Evolutionary conservation across 1,139 yeast species (phyloP).

Genomic region (Taphrina populina): DNA sequence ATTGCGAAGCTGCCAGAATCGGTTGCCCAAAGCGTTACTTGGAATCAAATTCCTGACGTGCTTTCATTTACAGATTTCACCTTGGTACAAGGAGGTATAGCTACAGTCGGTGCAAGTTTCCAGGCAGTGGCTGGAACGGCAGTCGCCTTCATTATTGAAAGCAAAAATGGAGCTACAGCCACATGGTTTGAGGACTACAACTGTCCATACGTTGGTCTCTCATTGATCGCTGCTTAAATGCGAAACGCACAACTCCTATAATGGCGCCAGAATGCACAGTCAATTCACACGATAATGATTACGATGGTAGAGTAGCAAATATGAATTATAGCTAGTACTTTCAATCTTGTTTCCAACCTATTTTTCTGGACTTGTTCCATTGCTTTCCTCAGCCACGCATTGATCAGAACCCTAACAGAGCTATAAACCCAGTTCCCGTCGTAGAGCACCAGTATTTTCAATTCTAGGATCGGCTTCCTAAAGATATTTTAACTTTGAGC

Average conservation of each 20-base stretch:
- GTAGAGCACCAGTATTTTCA: no score
- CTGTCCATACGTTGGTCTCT: constrained; percentile 21
- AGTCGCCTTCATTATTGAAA: constrained; percentile 2
- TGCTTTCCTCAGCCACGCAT: no score
- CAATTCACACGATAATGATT: no score
- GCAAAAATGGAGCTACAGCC: constrained; percentile 5
- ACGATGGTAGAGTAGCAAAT: no score
- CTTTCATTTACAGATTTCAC: constrained; percentile 1
- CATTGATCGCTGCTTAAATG: background rate
- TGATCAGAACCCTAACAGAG: no score
- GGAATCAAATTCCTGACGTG: background rate
- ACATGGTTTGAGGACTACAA: constrained; percentile 17
- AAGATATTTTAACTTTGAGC: constrained; percentile 17
- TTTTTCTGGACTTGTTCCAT: no score
- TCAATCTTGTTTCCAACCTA: no score
- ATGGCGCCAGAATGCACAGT: no score
- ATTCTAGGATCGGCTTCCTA: no score
- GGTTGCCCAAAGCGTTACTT: background rate
- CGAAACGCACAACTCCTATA: no score
- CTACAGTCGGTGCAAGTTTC: background rate
- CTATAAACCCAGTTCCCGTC: no score
- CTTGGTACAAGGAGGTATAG: constrained; percentile 6
- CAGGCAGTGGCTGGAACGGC: constrained; percentile 12
- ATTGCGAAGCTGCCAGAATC: constrained; percentile 9
- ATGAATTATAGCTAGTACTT: no score